Evolutionary conservation across 192 early-diverging fungal species (phyloP).

Genomic region (Endogone sp.): DNA sequence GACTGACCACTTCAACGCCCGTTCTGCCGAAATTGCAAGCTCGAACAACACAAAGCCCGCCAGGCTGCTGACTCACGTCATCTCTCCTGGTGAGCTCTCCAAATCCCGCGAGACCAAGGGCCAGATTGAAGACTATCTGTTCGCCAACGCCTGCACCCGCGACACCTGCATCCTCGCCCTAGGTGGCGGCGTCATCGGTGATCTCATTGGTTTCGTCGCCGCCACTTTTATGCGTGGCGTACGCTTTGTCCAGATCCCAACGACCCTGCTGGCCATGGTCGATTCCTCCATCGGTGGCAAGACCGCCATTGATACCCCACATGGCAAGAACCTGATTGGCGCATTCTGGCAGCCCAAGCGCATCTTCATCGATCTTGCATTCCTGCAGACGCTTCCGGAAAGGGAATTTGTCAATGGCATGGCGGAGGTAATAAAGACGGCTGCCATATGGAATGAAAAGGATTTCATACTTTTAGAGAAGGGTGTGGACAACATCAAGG

Average conservation of each 20-base stretch:
- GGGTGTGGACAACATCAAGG: conserved; percentile 73
- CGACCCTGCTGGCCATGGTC: conserved; percentile 94
- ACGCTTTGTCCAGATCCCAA: conserved; percentile 93
- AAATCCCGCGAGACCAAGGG: conserved; percentile 88
- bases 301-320: conserved; percentile 93
- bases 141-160: conserved; percentile 78
- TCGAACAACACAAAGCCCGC: conserved; percentile 18
- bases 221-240: conserved; percentile 98
- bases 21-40: conserved; percentile 19
- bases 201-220: conserved; percentile 94
- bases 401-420: conserved; percentile 96
- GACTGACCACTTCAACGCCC: conserved; percentile 44
- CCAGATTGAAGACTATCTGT: conserved; percentile 89
- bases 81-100: conserved; percentile 85
- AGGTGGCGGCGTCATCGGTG: conserved; percentile 97
- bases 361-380: conserved; percentile 88
- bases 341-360: conserved; percentile 95
- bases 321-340: conserved; percentile 94
- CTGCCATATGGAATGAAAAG: conserved; percentile 83
- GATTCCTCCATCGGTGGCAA: conserved; percentile 98
- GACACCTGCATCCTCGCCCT: conserved; percentile 92
- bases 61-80: conserved; percentile 67
- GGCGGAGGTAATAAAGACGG: conserved; percentile 98
- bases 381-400: conserved; percentile 80
- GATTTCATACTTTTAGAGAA: conserved; percentile 93